Evolutionary conservation across 164 flowering plant species (phyloP), one percentile per base, ranked within the genome.

Genomic region (Chimonanthus salicifolius): DNA sequence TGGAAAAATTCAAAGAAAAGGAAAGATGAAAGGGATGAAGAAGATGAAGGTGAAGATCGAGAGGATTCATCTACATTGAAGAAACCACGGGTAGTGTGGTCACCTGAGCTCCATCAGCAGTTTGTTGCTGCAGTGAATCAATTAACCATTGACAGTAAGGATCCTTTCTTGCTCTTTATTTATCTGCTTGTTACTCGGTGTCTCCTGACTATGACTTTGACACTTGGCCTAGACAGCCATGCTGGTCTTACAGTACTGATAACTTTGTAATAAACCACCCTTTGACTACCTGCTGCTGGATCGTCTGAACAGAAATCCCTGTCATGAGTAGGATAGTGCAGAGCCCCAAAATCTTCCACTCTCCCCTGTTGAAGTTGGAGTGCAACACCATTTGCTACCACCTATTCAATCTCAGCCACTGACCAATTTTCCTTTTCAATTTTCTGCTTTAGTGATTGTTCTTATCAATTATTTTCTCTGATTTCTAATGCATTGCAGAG

Each of bases 41-140:
- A 93, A 67, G 96, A 90, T 49, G 99, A 91, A 1, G 70, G 62
- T 7, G 91, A 88, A 64, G 92, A 90, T 15, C 80, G 75, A 65
- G 82, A 90, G 71, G 94, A 92, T 77, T 58, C 90, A 11, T 88
- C 97, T 47, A 66, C 96, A 2, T 45, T 88, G 71, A 95, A 95
- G 85, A 95, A 92, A 71, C 95, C 95, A 6, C 83, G 98, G 44
- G 97, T 95, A 4, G 99, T 95, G 73, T 95, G 99, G 99, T 92
- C 98, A 0, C 92, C 87, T 45, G 97, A 93, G 76, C 96, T 95
- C 47, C 99, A 95, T 79, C 94, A 92, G 71, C 96, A 90, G 67
- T 95, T 95, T 75, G 94, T 93, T 7, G 84, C 82, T 1, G 99
- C 99, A 54, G 96, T 93, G 47, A 87, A 90, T 78, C 96, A 93